Percentiles rank a stretch among this genome's conserved stretches.
phyloP scores from a whole-genome alignment of 768 basidiomycete species.

The Lactifluus rugatus region DNA sequence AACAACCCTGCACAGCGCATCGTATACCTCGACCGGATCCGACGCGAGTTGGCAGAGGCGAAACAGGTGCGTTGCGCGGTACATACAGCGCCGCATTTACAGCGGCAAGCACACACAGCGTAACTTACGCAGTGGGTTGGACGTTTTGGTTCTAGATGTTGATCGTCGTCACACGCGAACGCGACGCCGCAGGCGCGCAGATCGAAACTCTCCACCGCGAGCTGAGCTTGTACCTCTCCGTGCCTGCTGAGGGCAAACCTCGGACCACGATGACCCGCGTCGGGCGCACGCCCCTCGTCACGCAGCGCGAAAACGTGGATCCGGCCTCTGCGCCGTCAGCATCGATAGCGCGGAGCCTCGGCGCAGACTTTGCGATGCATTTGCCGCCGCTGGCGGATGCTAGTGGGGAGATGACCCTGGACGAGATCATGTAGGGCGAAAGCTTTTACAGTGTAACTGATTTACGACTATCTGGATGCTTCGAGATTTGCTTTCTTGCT shows the following conservation, averaged over 20 bases:
- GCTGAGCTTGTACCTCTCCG: constrained; percentile 29
- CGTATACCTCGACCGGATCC: constrained; percentile 75
- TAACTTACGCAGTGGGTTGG: background rate
- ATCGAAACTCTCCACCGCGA: constrained; percentile 28
- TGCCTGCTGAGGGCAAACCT: constrained; percentile 25
- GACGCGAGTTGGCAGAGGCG: constrained; percentile 66
- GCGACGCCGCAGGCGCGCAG: constrained; percentile 24
- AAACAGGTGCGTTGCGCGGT: constrained; percentile 57
- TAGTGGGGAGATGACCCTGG: constrained; percentile 26
- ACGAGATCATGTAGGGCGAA: constrained; percentile 21
- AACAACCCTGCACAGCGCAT: constrained; percentile 80
- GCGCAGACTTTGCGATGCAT: constrained; percentile 8
- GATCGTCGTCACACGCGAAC: constrained; percentile 25
- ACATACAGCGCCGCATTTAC: background rate
- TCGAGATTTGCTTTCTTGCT: background rate
- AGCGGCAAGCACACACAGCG: background rate
- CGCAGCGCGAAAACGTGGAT: constrained; percentile 19
- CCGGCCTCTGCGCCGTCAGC: background rate
- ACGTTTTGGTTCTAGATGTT: constrained; percentile 22
- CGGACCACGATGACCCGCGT: constrained; percentile 29
- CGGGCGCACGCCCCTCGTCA: constrained; percentile 23
- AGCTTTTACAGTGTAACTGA: background rate
- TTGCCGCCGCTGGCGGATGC: constrained; percentile 17
- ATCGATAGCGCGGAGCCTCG: background rate
- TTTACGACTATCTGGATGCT: background rate